Evolutionary conservation across 2,329 filamentous ascomycete species (phyloP), one percentile per base, ranked within the genome.

Genomic region (Nothophoma quercina): DNA sequence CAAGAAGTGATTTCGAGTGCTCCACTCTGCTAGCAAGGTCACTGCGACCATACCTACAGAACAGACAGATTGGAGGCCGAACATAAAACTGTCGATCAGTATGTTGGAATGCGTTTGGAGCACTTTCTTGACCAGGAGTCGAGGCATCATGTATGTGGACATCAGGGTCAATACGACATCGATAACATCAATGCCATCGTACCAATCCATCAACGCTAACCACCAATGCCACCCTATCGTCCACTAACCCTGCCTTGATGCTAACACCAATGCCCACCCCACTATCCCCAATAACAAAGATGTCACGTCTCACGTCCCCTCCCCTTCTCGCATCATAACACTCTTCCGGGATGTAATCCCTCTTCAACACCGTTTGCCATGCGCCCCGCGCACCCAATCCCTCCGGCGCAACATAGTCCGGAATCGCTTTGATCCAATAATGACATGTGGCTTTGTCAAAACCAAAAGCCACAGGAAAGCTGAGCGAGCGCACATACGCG

Each of bases 351-450:
- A 67, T 48, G 6, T 53, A 34, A n/a, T 53, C 45, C 8, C 30
- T 55, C 36, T 41, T 56, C 16, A 64, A 46, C 2, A 53, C 47
- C n/a, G 57, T 51, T 2, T 51, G 43, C 64, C 64, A 66, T 1
- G 55, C 48, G 7, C 45, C 41, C 2, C 42, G 39, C 13, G 53
- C 39, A 12, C 32, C 47, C 5, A 45, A 21, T 4, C 49, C 41
- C 7, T 55, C 55, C 2, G 60, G 53, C 18, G 59, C 59, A 15
- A 43, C 33, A 16, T 55, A 52, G 15, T 51, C 30, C 18, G 44
- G 21, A 6, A 68, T 39, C 0, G 50, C 58, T 47, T 62, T 67
- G 25, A 62, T 63, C 64, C 63, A 68, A 36, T 67, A 68, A 19
- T 66, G 59, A 18, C 56, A 63, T 2, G 47, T 64, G 1, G 45